Evolutionary conservation across 2,329 filamentous ascomycete genomes (phyloP), one percentile per base, ranked within the genome.

Genomic region (Hypoxylon sp.): DNA sequence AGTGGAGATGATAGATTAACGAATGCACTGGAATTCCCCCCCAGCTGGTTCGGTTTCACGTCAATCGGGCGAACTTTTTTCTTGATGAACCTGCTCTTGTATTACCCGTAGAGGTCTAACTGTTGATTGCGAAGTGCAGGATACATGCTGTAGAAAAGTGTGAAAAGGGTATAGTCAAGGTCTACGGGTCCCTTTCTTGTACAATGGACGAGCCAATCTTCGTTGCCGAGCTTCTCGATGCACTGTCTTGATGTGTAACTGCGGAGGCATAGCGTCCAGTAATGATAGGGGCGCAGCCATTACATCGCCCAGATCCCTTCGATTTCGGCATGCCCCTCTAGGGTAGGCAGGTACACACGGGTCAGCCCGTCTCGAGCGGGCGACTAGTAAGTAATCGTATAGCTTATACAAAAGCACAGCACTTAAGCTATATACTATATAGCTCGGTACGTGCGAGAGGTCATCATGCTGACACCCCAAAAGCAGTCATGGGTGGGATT

Each of bases 1-100:
- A 24, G 68, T 71, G 71, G 67, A 70, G 67, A 70, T 71, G 48
- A 49, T 44, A 74, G 68, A 73, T 70, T 68, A 69, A 71, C 66
- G 71, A 72, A 68, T 71, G 72, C 67, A 68, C 57, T 61, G 61
- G 62, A 67, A 67, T 70, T 8, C 37, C 65, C 64, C 69, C 64
- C 68, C 63, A 67, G 62, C 64, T 69, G 67, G 67, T 58, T 68
- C 64, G 67, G 68, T 71, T 68, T 68, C 70, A 72, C 72, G 64
- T 67, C 63, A 73, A 65, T 69, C 72, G 73, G 71, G 72, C 71
- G 72, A 72, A 68, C 59, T 49, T 17, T 46, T 37, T 67, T 56
- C 65, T 59, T 67, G 55, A 54, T 62, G 62, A 69, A 67, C 59
- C 64, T 68, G 58, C 59, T 64, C 67, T 66, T 68, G 70, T 72